phyloP scores from a whole-genome alignment of 2,329 filamentous ascomycete genomes.

The Escovopsis sp. region DNA sequence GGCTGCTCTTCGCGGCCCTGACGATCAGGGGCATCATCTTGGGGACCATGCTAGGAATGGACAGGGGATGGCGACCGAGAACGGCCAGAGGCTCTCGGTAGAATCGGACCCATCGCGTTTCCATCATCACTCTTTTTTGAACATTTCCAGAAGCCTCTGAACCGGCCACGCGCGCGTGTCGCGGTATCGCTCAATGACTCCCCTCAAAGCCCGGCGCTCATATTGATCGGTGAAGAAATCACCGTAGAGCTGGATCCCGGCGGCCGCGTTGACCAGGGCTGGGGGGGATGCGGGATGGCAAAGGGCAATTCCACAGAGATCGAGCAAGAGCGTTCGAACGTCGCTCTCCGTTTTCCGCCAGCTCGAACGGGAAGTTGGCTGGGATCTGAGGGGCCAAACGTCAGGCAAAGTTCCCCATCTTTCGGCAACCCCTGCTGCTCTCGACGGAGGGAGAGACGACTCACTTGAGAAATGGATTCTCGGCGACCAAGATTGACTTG shows the following conservation, averaged over 20 bases:
- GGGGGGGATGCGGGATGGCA: constrained; percentile 24
- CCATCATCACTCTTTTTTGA: constrained; percentile 7
- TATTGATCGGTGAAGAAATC: constrained; percentile 27
- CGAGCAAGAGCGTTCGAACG: constrained; percentile 22
- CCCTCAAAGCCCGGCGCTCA: constrained; percentile 21
- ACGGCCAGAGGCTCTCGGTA: background rate
- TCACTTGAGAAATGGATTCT: constrained; percentile 23
- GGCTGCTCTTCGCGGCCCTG: constrained; percentile 6
- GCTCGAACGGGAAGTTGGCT: constrained; percentile 14
- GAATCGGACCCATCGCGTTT: constrained; percentile 3
- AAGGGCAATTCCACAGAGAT: constrained; percentile 25
- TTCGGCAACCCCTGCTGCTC: too few relatives aligned
- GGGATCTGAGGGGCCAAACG: constrained; percentile 7
- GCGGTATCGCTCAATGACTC: constrained; percentile 29
- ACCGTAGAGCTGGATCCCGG: constrained; percentile 26
- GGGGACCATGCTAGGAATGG: background rate
- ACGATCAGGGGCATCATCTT: background rate
- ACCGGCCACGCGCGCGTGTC: constrained; percentile 27
- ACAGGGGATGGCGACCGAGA: background rate
- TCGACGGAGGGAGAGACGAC: background rate
- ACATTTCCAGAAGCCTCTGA: constrained; percentile 22
- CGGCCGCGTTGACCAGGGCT: constrained; percentile 23
- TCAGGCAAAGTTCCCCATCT: too few relatives aligned
- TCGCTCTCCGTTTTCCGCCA: constrained; percentile 24
- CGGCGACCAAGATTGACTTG: constrained; percentile 24